Base-by-base conservation (phyloP, 768 basidiomycete genomes). In the Kwoniella dendrophila region DNA sequence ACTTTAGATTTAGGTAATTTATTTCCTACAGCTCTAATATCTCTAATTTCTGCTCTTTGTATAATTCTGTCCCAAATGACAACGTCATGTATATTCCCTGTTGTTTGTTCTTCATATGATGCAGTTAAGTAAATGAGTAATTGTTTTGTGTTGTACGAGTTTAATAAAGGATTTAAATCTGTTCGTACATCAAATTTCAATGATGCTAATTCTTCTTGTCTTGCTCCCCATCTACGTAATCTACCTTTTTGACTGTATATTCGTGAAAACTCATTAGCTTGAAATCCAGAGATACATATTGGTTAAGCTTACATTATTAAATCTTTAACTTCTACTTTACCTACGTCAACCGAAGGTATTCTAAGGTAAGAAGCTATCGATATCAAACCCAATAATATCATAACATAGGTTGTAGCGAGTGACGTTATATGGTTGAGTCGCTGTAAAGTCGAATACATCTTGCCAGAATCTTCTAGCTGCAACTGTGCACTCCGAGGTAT, bases 71-170 rank as follows among this genome's bases (percentile, higher is more conserved):
- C 74, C 74, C 74, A 75, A 2, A 75, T 36, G 3, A 73, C 74
- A 12, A 75, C 74, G 14, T 75, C 69, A 52, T 75, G 74, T 1
- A 32, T 12, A 30, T 49, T 51, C n/a, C 56, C 56, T 2, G 54
- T 59, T 12, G 22, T 27, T n/a, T 41, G 53, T n/a, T 70, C 74
- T 43, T 51, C 47, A 30, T 73, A 73, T 4, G 63, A 34, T 16
- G 74, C 74, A 11, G 72, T 73, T 0, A 75, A 59, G 50, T 75
- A 71, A 27, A 75, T 57, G 59, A 75, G 73, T 2, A 75, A 59
- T 41, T 75, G 74, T 61, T 75, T 75, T 24, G 74, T 75, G 50
- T 75, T 75, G 59, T 71, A 75, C 12, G 74, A 73, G 62, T 69
- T 71, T 24, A 75, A 66, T 8, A 75, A 41, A 16, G 71, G 68